These are phyloP conservation scores for Musa itinerans DNA, from an alignment of 176 grass and related monocot species.

Conservation along the genomic window DNA sequence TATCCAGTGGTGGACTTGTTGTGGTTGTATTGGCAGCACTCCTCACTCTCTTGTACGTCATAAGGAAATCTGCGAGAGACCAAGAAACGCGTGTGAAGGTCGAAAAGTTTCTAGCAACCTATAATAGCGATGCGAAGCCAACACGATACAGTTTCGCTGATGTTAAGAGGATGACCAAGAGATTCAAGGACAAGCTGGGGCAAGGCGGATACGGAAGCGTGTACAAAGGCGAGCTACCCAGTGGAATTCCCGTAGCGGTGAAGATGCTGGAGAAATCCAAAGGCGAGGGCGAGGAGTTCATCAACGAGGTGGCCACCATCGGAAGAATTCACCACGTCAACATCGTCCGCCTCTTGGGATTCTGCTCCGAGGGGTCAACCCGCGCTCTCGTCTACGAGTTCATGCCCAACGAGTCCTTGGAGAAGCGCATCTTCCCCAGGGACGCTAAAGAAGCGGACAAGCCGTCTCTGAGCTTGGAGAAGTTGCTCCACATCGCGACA, in stretches of 20 bases:
- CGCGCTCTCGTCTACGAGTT: constrained; percentile 5
- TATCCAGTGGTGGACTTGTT: constrained; percentile 7
- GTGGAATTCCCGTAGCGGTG: constrained; percentile 1
- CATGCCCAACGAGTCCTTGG: constrained; percentile 4
- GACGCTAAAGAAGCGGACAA: background rate
- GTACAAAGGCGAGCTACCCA: background rate
- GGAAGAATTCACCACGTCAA: background rate
- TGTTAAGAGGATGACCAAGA: constrained; percentile 1
- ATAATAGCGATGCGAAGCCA: background rate
- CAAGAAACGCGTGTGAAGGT: too few species aligned
- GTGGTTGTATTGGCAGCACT: background rate
- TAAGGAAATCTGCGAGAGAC: background rate
- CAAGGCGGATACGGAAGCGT: constrained; percentile 3
- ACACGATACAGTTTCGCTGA: constrained; percentile 3
- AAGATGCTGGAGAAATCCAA: constrained; percentile 2
- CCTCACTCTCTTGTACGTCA: background rate
- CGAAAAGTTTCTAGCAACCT: too few species aligned
- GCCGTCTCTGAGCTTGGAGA: background rate
- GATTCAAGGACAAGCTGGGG: constrained; percentile 2
- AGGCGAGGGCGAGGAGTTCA: constrained; percentile 5
- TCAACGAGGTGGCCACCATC: background rate
- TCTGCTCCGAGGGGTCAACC: background rate
- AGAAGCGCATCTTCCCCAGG: constrained; percentile 23
- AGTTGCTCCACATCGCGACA: background rate
- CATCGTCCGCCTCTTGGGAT: background rate